Base-by-base conservation (phyloP, 2,329 filamentous ascomycete species). In the Decorospora gaudefroyi region DNA sequence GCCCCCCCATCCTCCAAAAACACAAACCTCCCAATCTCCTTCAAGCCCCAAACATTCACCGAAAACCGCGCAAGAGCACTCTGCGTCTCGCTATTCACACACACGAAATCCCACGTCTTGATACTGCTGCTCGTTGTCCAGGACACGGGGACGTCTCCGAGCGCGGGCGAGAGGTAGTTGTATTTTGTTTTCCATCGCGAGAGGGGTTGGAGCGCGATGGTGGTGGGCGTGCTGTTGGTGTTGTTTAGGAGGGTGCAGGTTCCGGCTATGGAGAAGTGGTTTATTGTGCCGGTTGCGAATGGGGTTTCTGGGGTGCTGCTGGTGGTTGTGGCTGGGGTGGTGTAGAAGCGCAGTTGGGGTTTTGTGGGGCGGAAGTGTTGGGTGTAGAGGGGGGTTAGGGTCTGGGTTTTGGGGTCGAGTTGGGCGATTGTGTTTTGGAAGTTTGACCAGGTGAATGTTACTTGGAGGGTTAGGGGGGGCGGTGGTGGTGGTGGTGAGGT, bases 71-170 rank as follows among this genome's bases (percentile, higher is more conserved):
- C 57, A 19, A 61, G 51, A 3, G 55, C 37, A 5, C 46, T 15
- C 13, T 61, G 57, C 3, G 51, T 51, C 1, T 18, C 31, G 2
- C 30, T 25, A 16, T 61, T 46, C 7, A 61, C 28, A 19, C 57
- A 61, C 2, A 61, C 33, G 12, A 56, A 59, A 17, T 57, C 42
- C 57, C 55, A 61, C 10, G 38, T 27, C 23, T 57, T 61, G n/a
- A 57, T 6, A 4, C 21, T 48, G 22, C 32, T 43, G 21, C 41
- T 55, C 5, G 53, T 31, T 7, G 54, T 53, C 55, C 57, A 61
- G 4, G 51, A 33, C 1, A 61, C 37, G 3, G 51, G 4, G 35
- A 25, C 0, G 49, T 38, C 12, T 4, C 5, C 18, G 3, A 59
- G 33, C 4, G 42, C 29, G 2, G 40, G 46, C 8, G 57, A 61